Evolutionary conservation across 176 grass and related monocot genomes (phyloP).

Genomic region (Dactylis glomerata): DNA sequence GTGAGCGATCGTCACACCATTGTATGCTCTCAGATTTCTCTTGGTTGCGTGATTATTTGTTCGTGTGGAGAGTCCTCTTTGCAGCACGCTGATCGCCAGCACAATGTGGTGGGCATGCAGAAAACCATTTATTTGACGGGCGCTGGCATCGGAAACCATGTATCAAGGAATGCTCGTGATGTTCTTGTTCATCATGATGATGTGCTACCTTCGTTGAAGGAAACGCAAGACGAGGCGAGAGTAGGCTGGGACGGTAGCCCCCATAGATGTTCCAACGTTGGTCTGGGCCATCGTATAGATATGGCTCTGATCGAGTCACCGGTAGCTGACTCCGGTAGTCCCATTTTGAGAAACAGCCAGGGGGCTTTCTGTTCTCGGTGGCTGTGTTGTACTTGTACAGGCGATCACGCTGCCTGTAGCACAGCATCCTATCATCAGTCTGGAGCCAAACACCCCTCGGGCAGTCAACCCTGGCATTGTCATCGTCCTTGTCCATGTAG

Average conservation of each 20-base stretch:
- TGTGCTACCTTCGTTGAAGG: neutral
- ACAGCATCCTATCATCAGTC: neutral
- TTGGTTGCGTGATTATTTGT: neutral
- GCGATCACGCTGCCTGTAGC: neutral
- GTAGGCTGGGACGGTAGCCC: neutral
- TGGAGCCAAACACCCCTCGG: neutral
- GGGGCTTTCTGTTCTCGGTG: neutral
- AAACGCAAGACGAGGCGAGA: neutral
- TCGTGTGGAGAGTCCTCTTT: neutral
- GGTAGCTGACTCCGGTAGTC: neutral
- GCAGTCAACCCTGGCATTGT: too few species aligned
- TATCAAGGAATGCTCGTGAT: neutral
- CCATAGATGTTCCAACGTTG: neutral
- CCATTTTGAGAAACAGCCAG: neutral
- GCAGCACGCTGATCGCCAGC: neutral
- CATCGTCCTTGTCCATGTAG: neutral
- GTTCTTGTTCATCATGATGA: neutral
- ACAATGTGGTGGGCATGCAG: neutral
- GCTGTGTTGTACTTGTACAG: neutral
- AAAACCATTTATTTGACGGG: neutral
- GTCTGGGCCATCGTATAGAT: neutral
- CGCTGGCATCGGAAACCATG: neutral
- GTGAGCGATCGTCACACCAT: too few species aligned
- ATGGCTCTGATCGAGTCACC: neutral
- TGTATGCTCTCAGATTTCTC: neutral